Evolutionary conservation across 78 protist genomes (phyloP).

Genomic region (Guillardia theta): DNA sequence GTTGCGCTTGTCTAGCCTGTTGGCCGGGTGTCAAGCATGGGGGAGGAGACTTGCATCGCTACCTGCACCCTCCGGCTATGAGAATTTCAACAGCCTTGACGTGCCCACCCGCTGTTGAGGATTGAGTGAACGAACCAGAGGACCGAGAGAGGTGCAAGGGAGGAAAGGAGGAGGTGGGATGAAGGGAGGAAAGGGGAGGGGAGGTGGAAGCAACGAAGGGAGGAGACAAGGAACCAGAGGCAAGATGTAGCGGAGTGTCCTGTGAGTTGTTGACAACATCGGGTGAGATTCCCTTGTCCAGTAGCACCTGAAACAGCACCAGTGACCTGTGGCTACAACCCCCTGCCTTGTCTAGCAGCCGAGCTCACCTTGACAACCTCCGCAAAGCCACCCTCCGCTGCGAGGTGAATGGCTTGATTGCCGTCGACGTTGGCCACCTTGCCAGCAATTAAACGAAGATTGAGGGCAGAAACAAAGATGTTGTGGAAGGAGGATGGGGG

Average conservation of each 20-base stretch:
- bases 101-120: no score
- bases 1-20: no score
- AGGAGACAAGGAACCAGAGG: background rate
- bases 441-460: background rate
- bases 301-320: background rate
- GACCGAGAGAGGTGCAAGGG: background rate
- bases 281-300: background rate
- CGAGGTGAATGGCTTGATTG: background rate
- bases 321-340: background rate
- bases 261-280: background rate
- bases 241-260: background rate
- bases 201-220: background rate
- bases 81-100: no score
- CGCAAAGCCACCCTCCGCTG: background rate
- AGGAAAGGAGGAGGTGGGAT: background rate
- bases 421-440: slow-evolving; percentile 12
- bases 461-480: background rate
- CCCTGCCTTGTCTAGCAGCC: background rate
- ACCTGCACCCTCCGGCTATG: no score
- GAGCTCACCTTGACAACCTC: background rate
- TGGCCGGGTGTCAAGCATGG: no score
- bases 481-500: background rate
- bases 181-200: background rate
- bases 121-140: background rate
- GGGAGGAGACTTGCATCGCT: no score